These are phyloP conservation scores for Beauveria sp. DNA, from an alignment of 2,329 filamentous ascomycete species.

Conservation along the genomic window DNA sequence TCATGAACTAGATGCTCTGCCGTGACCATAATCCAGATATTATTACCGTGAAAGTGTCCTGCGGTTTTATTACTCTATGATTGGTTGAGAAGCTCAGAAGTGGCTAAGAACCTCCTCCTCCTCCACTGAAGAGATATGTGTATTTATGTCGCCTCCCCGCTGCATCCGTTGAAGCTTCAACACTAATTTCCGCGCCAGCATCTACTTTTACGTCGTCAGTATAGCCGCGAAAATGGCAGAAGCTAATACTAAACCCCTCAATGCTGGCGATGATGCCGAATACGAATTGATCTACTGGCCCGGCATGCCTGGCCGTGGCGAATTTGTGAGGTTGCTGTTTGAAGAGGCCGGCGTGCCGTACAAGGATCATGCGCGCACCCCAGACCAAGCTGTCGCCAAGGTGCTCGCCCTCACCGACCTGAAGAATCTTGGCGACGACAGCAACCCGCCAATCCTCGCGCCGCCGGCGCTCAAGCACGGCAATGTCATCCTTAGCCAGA, in stretches of 20 bases:
- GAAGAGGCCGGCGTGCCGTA: constrained; percentile 61
- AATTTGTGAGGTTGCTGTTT: constrained; percentile 64
- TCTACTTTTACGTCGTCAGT: background rate
- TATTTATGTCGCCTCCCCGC: too few relatives aligned
- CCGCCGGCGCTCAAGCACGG: constrained; percentile 60
- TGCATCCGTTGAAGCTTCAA: background rate
- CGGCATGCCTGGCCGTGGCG: constrained; percentile 62
- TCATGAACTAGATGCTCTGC: too few relatives aligned
- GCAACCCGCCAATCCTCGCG: constrained; percentile 58
- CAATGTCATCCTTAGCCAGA: constrained; percentile 57
- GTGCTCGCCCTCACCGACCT: constrained; percentile 41
- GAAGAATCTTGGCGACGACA: constrained; percentile 38
- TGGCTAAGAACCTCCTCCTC: too few relatives aligned
- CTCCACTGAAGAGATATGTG: too few relatives aligned
- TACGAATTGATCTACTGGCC: constrained; percentile 70
- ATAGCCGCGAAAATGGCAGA: constrained; percentile 15
- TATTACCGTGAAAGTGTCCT: too few relatives aligned
- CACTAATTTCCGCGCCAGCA: background rate
- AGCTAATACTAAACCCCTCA: constrained; percentile 21
- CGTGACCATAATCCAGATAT: too few relatives aligned
- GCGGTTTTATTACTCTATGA: too few relatives aligned
- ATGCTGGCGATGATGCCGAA: constrained; percentile 33
- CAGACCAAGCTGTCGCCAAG: constrained; percentile 39
- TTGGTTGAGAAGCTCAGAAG: too few relatives aligned
- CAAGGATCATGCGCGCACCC: constrained; percentile 40